Evolutionary conservation across 805 yeast genomes (phyloP).

Genomic region (Cyberlindnera bimundalis): DNA sequence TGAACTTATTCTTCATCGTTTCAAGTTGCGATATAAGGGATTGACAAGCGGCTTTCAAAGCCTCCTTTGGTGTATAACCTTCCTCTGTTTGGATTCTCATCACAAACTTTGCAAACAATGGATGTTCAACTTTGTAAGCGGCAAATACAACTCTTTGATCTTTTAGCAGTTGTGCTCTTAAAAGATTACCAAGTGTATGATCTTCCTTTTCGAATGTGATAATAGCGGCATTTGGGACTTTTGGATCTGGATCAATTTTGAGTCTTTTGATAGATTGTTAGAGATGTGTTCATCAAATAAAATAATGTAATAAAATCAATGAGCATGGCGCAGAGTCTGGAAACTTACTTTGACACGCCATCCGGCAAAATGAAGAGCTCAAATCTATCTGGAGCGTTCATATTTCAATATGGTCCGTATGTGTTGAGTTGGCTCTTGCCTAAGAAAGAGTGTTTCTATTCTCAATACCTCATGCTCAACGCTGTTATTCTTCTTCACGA

Average conservation of each 20-base stretch:
- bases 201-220: constrained; percentile 95
- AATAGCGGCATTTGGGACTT: constrained; percentile 92
- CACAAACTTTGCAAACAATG: constrained; percentile 90
- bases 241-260: constrained; percentile 86
- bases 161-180: constrained; percentile 79
- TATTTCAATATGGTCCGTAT: too few relatives aligned
- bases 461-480: too few relatives aligned
- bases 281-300: constrained; percentile 5
- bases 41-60: constrained; percentile 86
- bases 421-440: too few relatives aligned
- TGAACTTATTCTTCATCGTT: constrained; percentile 70
- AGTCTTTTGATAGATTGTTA: constrained; percentile 40
- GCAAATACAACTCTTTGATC: constrained; percentile 92
- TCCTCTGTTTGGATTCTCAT: constrained; percentile 96
- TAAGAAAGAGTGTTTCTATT: too few relatives aligned
- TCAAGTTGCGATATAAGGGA: constrained; percentile 77
- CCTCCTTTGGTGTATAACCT: constrained; percentile 87
- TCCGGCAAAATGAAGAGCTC: constrained; percentile 97
- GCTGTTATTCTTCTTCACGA: too few relatives aligned
- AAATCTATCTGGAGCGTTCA: constrained; percentile 99
- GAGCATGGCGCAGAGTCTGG: too few relatives aligned
- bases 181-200: constrained; percentile 89
- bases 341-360: constrained; percentile 83
- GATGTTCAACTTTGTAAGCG: constrained; percentile 97
- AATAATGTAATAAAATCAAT: too few relatives aligned